These are phyloP conservation scores for Rhizoctonia solani DNA, from an alignment of 1,284 basidiomycete species.

Conservation along the genomic window DNA sequence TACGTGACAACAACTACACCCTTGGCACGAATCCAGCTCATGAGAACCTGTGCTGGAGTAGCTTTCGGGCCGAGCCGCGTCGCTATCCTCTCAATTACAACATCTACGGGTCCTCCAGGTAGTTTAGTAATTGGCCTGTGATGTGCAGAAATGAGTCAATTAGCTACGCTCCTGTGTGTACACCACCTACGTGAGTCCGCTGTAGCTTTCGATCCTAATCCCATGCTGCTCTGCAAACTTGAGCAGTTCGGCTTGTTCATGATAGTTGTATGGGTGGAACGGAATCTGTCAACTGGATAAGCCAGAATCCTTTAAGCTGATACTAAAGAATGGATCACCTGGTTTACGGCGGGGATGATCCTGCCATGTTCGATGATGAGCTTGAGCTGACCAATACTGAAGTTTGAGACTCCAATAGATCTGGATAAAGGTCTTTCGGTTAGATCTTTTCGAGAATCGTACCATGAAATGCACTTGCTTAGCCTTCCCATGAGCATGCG, in stretches of 20 bases:
- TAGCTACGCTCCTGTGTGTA: not conserved
- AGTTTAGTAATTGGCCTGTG: constrained; percentile 61
- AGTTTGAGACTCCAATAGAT: constrained; percentile 74
- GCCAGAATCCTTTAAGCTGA: no score
- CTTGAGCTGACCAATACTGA: constrained; percentile 59
- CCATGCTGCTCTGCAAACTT: constrained; percentile 60
- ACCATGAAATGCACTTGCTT: constrained; percentile 50
- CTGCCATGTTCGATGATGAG: constrained; percentile 59
- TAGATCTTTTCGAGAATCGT: not conserved
- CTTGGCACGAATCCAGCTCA: constrained; percentile 68
- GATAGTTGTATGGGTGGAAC: constrained; percentile 72
- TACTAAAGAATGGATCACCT: no score
- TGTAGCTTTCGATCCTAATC: constrained; percentile 73
- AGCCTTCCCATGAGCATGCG: constrained; percentile 59
- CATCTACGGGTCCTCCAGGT: constrained; percentile 70
- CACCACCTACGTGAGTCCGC: constrained; percentile 58
- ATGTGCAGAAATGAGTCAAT: not conserved
- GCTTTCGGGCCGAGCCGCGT: constrained; percentile 53
- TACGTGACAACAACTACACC: constrained; percentile 71
- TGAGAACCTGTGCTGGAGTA: constrained; percentile 67
- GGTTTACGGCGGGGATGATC: constrained; percentile 70
- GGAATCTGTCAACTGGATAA: no score
- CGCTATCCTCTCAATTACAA: constrained; percentile 61
- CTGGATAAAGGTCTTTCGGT: not conserved
- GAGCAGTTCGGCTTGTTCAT: constrained; percentile 58